Conservation (phyloP, 2,329 filamentous ascomycete species). For the Thelonectria discophora region DNA sequence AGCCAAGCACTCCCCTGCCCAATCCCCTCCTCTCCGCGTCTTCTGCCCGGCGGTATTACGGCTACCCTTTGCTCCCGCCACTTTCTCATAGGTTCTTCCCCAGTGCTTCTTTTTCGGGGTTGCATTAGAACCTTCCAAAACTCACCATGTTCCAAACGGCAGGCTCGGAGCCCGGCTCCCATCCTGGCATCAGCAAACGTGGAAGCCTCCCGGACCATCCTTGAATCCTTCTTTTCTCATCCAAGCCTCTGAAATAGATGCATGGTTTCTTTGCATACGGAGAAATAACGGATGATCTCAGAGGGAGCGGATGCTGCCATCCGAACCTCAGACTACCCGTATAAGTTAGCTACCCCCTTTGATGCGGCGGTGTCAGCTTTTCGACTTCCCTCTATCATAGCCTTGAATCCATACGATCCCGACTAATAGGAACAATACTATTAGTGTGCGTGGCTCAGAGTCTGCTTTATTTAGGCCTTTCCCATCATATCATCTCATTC, state of each 20-base stretch:
- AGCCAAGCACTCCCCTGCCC: slow-evolving; percentile 14
- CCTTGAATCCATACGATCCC: slow-evolving; percentile 2
- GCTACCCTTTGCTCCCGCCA: slow-evolving; percentile 13
- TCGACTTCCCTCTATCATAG: slow-evolving; percentile 9
- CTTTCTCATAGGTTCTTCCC: slow-evolving; percentile 18
- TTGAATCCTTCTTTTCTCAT: slow-evolving; percentile 13
- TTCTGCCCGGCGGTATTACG: slow-evolving; percentile 23
- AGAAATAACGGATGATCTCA: slow-evolving; percentile 20
- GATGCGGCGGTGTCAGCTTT: slow-evolving; percentile 3
- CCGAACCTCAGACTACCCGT: slow-evolving; percentile 19
- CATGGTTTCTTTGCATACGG: slow-evolving; percentile 17
- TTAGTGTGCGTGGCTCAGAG: not conserved
- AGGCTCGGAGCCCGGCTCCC: slow-evolving; percentile 23
- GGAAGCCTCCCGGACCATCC: slow-evolving; percentile 3
- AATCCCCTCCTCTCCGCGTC: slow-evolving; percentile 21
- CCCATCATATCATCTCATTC: not conserved
- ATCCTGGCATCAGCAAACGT: slow-evolving; percentile 21
- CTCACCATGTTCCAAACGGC: slow-evolving; percentile 16
- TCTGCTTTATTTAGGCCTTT: not conserved
- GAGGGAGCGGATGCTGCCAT: slow-evolving; percentile 9
- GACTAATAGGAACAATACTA: not conserved
- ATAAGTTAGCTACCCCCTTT: slow-evolving; percentile 29
- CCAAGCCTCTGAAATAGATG: slow-evolving; percentile 2
- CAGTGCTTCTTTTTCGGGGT: slow-evolving; percentile 9
- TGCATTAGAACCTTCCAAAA: slow-evolving; percentile 7